phyloP scores from a whole-genome alignment of 257 asterid genomes.

The Solanum pinnatisectum region DNA sequence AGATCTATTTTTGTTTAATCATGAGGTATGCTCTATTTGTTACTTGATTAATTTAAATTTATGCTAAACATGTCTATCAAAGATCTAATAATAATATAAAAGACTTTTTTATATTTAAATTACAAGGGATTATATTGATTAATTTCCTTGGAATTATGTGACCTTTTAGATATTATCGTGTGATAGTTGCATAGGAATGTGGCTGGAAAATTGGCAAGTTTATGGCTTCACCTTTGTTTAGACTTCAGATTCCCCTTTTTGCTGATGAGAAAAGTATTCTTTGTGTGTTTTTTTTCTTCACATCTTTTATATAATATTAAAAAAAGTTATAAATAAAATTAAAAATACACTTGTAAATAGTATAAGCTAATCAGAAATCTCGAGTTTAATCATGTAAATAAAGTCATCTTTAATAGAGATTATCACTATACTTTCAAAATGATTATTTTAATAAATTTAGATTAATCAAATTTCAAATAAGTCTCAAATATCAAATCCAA shows the following conservation, averaged over 20 bases:
- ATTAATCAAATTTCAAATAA: neutral
- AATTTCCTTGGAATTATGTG: neutral
- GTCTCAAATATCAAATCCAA: too few species aligned
- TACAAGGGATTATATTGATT: neutral
- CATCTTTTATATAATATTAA: neutral
- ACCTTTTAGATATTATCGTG: neutral
- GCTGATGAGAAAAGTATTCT: neutral
- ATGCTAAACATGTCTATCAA: neutral
- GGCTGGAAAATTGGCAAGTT: neutral
- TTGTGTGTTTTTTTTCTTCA: neutral
- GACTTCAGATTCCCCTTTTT: neutral
- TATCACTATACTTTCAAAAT: neutral
- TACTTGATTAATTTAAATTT: neutral
- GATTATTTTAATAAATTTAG: neutral
- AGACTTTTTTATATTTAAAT: neutral
- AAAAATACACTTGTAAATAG: neutral
- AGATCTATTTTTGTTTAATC: neutral
- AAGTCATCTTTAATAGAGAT: neutral
- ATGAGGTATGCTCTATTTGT: neutral
- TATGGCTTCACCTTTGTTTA: neutral
- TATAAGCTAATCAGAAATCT: neutral
- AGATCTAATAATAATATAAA: neutral
- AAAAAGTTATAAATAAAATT: too few species aligned
- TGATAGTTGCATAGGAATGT: neutral
- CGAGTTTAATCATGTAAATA: rapidly evolving